Evolutionary conservation across 495 filamentous ascomycete genomes (phyloP).

Genomic region (Cercophora newfieldiana): DNA sequence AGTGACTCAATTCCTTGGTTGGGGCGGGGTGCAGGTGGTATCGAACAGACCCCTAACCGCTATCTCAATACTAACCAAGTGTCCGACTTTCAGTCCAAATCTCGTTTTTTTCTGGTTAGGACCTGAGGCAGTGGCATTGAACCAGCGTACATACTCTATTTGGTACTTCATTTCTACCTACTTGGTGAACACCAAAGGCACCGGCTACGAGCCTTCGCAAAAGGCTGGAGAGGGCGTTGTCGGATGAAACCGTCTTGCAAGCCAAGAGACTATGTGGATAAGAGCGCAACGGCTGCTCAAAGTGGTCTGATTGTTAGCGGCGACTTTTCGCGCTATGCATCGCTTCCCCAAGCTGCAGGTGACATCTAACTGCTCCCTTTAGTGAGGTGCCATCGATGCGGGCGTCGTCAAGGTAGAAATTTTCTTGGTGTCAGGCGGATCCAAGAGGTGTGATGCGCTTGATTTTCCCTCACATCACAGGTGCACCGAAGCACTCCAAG

Average conservation of each 20-base stretch:
- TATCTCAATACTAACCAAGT: too few relatives aligned
- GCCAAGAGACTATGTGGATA: background rate
- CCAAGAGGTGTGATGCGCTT: background rate
- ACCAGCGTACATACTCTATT: too few relatives aligned
- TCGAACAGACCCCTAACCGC: too few relatives aligned
- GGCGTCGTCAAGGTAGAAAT: slow-evolving; percentile 5
- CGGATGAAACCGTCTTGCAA: background rate
- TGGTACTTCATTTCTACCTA: too few relatives aligned
- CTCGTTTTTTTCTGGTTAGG: too few relatives aligned
- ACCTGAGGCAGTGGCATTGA: too few relatives aligned
- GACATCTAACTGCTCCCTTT: background rate
- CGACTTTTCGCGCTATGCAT: background rate
- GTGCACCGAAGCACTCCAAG: background rate
- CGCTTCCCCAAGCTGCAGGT: background rate
- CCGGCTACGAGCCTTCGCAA: too few relatives aligned
- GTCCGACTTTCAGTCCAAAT: too few relatives aligned
- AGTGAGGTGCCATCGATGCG: background rate
- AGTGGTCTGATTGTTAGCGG: slow-evolving; percentile 14
- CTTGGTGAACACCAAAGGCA: too few relatives aligned
- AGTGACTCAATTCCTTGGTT: background rate
- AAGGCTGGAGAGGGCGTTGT: too few relatives aligned
- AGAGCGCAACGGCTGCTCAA: background rate
- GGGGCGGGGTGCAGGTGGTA: too few relatives aligned
- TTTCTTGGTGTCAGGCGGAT: slow-evolving; percentile 9
- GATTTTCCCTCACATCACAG: slow-evolving; percentile 3